phyloP scores from a whole-genome alignment of 164 flowering plant genomes.

The Stephania yunnanensis region DNA sequence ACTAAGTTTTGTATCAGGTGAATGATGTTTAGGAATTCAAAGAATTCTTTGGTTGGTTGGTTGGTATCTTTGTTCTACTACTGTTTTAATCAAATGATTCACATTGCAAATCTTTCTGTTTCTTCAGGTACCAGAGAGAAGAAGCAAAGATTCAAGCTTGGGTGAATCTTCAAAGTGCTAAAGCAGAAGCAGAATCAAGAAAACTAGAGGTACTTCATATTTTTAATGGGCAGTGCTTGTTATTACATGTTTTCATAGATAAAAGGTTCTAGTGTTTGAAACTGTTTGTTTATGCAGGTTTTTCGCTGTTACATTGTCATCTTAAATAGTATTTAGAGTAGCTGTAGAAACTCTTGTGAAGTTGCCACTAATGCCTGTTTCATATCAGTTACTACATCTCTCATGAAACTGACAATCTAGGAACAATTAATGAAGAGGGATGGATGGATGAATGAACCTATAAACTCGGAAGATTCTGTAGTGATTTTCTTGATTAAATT shows the following conservation, averaged over 20 bases:
- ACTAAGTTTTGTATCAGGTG: slow-evolving; percentile 59
- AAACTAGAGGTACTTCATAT: slow-evolving; percentile 56
- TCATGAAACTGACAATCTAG: not conserved
- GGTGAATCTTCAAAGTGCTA: slow-evolving; percentile 88
- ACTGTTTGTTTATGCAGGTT: no score
- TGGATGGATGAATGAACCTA: no score
- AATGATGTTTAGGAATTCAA: not conserved
- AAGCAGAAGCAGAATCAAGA: slow-evolving; percentile 89
- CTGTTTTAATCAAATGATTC: not conserved
- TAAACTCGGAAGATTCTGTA: no score
- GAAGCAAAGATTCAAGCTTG: slow-evolving; percentile 93
- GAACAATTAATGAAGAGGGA: not conserved
- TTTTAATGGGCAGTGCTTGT: not conserved
- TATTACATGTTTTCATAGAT: not conserved
- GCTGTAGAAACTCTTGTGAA: not conserved
- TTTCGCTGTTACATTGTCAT: not conserved
- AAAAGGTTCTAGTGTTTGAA: no score
- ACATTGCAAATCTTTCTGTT: not conserved
- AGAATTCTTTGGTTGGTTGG: not conserved
- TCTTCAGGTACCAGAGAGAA: slow-evolving; percentile 72
- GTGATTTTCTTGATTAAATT: not conserved
- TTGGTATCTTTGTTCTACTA: not conserved
- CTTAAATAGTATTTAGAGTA: not conserved
- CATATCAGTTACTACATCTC: not conserved
- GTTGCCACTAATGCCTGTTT: not conserved